Evolutionary conservation across 2,329 filamentous ascomycete species (phyloP).

Genomic region (Fusarium sp.): DNA sequence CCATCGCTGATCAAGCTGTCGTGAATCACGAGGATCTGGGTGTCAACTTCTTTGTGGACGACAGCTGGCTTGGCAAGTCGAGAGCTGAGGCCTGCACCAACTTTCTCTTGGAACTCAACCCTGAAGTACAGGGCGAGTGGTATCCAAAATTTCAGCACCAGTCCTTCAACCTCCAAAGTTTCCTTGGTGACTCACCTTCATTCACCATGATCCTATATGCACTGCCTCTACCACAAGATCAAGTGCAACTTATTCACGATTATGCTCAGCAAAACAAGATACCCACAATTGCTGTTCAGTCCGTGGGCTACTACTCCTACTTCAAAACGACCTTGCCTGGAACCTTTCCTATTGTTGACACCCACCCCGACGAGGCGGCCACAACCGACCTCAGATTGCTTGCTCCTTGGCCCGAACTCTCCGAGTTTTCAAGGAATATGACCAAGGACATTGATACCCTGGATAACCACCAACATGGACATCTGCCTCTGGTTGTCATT

Average conservation of each 20-base stretch:
- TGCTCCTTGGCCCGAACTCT: conserved; percentile 85
- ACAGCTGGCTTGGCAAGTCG: conserved; percentile 77
- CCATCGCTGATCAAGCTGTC: conserved; percentile 81
- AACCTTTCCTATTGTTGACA: conserved; percentile 93
- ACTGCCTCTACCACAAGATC: conserved; percentile 59
- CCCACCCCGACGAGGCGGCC: conserved; percentile 88
- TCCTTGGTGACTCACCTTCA: conserved; percentile 54
- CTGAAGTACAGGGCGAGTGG: conserved; percentile 86
- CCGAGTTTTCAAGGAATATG: conserved; percentile 72
- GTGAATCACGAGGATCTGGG: conserved; percentile 89
- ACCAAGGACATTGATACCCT: conserved; percentile 76
- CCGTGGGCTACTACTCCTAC: conserved; percentile 90
- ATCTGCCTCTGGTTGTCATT: conserved; percentile 87
- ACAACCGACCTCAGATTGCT: conserved; percentile 87
- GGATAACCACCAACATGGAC: conserved; percentile 85
- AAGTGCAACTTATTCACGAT: conserved; percentile 57
- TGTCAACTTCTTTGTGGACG: conserved; percentile 96
- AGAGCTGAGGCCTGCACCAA: conserved; percentile 82
- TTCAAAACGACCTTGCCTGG: conserved; percentile 82
- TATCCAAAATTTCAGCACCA: conserved; percentile 59
- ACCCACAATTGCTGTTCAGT: conserved; percentile 85
- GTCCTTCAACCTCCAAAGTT: conserved; percentile 51
- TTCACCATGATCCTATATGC: conserved; percentile 68
- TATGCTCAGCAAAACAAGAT: conserved; percentile 68
- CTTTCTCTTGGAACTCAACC: conserved; percentile 87